Evolutionary conservation across 2,329 filamentous ascomycete species (phyloP), one percentile per base, ranked within the genome.

Genomic region (Chrysosphaeria jannelii): DNA sequence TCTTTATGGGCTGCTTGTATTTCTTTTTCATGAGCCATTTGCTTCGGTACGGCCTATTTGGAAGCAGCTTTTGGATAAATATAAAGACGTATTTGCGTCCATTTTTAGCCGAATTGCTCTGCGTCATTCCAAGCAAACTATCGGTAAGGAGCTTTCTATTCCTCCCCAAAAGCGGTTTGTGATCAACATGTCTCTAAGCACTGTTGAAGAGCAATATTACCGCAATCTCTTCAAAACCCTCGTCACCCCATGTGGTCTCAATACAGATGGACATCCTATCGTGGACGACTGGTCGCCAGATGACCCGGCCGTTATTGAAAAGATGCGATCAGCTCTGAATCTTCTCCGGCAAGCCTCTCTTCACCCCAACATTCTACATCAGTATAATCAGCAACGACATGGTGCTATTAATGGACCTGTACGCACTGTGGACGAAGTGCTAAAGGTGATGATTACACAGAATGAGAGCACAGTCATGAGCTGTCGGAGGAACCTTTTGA

Each of bases 171-270:
- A 71, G 36, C 64, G 85, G 7, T 66, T 76, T 30, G 67, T 89
- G 8, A 74, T 93, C 27, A 85, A 70, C 2, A 65, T 90, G 39
- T 76, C 85, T 0, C 89, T 93, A 36, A 85, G 71, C 0, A 62
- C 74, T 0, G 60, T 93, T 8, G 85, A 93, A 38, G 74, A 91
- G 37, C 75, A 91, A 36, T 65, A 89, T 36, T 93, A 93, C 36
- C 53, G 57, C 20, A 59, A 64, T 5, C 42, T 89, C 3, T 78
- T 81, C 37, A 55, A 63, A 22, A 51, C 72, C 29, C 76, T 90
- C 59, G 64, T 64, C 24, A 52, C 64, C 14, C 59, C 60, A 2
- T 71, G 66, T 30, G 64, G 59, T 2, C 41, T 93, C 5, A 53
- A 63, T 33, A 35, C 47, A 0, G 47, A 60, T 13, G 79, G 81